Percentiles rank a stretch among this genome's conserved stretches.
These are phyloP conservation scores for Vigna hirtella DNA, from an alignment of 306 rosid genomes.

Conservation along the genomic window DNA sequence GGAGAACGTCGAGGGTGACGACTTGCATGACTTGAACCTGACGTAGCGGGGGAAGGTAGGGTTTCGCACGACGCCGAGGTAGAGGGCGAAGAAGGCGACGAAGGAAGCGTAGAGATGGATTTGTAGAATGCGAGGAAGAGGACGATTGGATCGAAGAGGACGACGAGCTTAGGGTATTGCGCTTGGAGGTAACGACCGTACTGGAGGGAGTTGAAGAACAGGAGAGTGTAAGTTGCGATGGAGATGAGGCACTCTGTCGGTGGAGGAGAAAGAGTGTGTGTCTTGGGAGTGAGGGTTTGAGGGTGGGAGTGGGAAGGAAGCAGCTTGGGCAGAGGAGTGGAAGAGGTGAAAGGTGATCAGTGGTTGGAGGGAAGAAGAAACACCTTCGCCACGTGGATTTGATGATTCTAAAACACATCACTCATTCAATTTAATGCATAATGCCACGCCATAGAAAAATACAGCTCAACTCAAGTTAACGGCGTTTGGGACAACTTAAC, in stretches of 20 bases:
- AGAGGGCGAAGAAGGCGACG: slow-evolving; percentile 90
- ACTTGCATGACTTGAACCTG: slow-evolving; percentile 94
- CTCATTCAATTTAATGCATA: too few relatives aligned
- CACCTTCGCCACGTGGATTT: too few relatives aligned
- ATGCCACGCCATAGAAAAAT: too few relatives aligned
- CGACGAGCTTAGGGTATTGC: slow-evolving; percentile 61
- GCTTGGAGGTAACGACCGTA: slow-evolving; percentile 73
- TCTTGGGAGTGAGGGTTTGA: neutral
- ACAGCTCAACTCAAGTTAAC: too few relatives aligned
- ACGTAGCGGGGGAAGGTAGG: slow-evolving; percentile 65
- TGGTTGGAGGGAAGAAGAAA: too few relatives aligned
- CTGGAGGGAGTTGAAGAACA: slow-evolving; percentile 90
- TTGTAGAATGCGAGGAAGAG: slow-evolving; percentile 70
- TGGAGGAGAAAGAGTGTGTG: slow-evolving; percentile 9
- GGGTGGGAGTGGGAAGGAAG: too few relatives aligned
- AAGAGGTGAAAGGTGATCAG: too few relatives aligned
- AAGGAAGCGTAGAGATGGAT: slow-evolving; percentile 89
- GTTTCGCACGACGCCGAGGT: slow-evolving; percentile 80
- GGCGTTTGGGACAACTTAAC: too few relatives aligned
- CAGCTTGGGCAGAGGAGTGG: too few relatives aligned
- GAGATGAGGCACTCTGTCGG: slow-evolving; percentile 83
- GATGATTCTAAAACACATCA: too few relatives aligned
- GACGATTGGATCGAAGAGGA: slow-evolving; percentile 75
- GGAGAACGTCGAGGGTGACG: slow-evolving; percentile 78
- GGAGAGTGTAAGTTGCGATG: slow-evolving; percentile 77